Percentiles rank a stretch among this genome's conserved stretches.
These are phyloP conservation scores for Lactifluus pinguis DNA, from an alignment of 768 basidiomycete genomes.

Conservation along the genomic window DNA sequence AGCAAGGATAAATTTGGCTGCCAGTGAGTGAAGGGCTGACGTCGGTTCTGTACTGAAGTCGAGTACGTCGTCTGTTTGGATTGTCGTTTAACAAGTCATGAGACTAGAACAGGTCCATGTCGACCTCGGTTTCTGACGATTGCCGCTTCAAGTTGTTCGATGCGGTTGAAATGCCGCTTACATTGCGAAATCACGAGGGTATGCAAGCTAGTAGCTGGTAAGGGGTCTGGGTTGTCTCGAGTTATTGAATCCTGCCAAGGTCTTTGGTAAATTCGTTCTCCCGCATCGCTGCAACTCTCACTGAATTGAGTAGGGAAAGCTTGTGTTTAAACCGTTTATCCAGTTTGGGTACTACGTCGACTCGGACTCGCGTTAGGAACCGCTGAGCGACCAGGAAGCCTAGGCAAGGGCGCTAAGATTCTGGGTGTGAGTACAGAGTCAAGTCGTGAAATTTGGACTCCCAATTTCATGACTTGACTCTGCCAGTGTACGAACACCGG, in stretches of 20 bases:
- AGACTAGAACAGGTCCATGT: conserved; percentile 46
- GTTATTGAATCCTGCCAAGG: conserved; percentile 38
- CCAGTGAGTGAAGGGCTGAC: conserved; percentile 94
- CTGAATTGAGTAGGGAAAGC: conserved; percentile 42
- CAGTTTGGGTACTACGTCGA: too few relatives aligned
- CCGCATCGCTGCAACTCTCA: background rate
- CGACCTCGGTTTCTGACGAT: conserved; percentile 63
- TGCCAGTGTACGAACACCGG: too few relatives aligned
- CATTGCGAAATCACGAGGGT: conserved; percentile 24
- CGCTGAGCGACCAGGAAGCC: too few relatives aligned
- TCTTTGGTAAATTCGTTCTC: conserved; percentile 55
- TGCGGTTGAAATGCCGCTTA: too few relatives aligned
- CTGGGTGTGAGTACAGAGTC: too few relatives aligned
- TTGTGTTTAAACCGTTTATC: conserved; percentile 18
- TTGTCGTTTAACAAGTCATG: background rate
- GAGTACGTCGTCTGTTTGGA: conserved; percentile 40
- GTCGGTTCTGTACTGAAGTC: conserved; percentile 72
- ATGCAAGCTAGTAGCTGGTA: conserved; percentile 54
- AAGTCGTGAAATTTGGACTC: too few relatives aligned
- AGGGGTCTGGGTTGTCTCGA: conserved; percentile 23
- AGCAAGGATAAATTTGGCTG: conserved; percentile 74
- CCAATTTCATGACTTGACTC: too few relatives aligned
- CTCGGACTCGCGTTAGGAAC: too few relatives aligned
- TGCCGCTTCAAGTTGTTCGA: conserved; percentile 57
- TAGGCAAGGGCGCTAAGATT: too few relatives aligned